These are phyloP conservation scores for Erodium maritimum DNA, from an alignment of 345 rosid genomes.

Conservation along the genomic window DNA sequence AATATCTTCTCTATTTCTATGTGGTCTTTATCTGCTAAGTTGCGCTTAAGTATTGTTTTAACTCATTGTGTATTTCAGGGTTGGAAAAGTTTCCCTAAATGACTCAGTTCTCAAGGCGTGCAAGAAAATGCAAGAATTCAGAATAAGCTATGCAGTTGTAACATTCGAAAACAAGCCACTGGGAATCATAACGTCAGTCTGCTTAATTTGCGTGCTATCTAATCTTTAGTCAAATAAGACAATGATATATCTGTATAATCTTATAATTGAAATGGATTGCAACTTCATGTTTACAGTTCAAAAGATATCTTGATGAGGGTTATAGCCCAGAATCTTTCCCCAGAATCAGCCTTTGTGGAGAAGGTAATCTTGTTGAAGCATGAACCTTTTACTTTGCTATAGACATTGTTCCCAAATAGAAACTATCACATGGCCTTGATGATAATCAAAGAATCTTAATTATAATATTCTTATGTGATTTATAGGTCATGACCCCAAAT, in stretches of 20 bases:
- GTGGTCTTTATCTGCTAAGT: neutral
- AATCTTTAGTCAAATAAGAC: neutral
- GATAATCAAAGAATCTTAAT: neutral
- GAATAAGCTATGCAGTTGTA: constrained; percentile 64
- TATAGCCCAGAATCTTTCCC: constrained; percentile 63
- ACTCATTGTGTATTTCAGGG: constrained; percentile 34
- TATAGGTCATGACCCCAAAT: constrained; percentile 90
- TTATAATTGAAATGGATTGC: neutral
- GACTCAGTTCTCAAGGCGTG: constrained; percentile 67
- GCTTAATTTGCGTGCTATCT: neutral
- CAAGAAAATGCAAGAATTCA: constrained; percentile 78
- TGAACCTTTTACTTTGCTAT: neutral
- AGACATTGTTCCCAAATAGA: constrained; percentile 1
- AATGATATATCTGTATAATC: neutral
- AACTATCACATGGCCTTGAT: neutral
- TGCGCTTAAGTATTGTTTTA: constrained; percentile 7
- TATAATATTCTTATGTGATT: constrained; percentile 12
- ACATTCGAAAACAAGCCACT: constrained; percentile 58
- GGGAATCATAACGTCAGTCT: constrained; percentile 87
- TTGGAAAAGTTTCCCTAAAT: constrained; percentile 64
- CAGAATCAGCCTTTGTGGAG: constrained; percentile 67
- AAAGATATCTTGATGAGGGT: constrained; percentile 98
- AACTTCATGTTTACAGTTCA: constrained; percentile 35
- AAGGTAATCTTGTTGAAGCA: constrained; percentile 35
- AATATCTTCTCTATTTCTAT: constrained; percentile 39